These are phyloP conservation scores for Pezicula radicicola DNA, from an alignment of 2,329 filamentous ascomycete species.

Conservation along the genomic window DNA sequence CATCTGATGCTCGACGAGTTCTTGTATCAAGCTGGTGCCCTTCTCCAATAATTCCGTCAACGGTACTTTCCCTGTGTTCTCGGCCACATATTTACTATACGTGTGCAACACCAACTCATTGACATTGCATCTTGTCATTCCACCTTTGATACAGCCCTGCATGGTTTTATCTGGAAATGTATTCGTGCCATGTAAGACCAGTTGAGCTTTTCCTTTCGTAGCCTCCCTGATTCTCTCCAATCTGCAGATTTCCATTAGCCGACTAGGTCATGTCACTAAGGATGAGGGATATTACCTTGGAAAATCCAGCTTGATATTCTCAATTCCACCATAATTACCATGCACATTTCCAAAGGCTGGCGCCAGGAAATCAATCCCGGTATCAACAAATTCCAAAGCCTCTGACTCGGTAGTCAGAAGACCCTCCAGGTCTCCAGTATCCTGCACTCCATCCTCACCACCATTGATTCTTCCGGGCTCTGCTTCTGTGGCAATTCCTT, in stretches of 20 bases:
- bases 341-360: constrained; percentile 69
- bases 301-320: constrained; percentile 40
- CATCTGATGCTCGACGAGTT: constrained; percentile 24
- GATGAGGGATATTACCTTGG: constrained; percentile 36
- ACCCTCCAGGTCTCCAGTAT: constrained; percentile 60
- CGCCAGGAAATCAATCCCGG: constrained; percentile 64
- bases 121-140: constrained; percentile 55
- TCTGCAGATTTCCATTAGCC: constrained; percentile 27
- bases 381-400: constrained; percentile 59
- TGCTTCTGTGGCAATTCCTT: constrained; percentile 67
- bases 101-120: constrained; percentile 54
- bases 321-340: constrained; percentile 48
- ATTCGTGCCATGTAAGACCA: constrained; percentile 56
- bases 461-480: constrained; percentile 71
- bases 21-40: constrained; percentile 36
- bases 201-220: constrained; percentile 36
- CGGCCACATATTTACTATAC: constrained; percentile 40
- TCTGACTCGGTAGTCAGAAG: constrained; percentile 61
- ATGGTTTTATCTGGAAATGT: constrained; percentile 48
- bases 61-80: constrained; percentile 32
- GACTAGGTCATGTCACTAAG: background rate
- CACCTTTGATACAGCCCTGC: constrained; percentile 46
- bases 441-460: constrained; percentile 71
- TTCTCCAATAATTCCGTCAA: constrained; percentile 38
- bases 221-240: constrained; percentile 36